Evolutionary conservation across 2,329 filamentous ascomycete species (phyloP).

Genomic region (Thelonectria blattea): DNA sequence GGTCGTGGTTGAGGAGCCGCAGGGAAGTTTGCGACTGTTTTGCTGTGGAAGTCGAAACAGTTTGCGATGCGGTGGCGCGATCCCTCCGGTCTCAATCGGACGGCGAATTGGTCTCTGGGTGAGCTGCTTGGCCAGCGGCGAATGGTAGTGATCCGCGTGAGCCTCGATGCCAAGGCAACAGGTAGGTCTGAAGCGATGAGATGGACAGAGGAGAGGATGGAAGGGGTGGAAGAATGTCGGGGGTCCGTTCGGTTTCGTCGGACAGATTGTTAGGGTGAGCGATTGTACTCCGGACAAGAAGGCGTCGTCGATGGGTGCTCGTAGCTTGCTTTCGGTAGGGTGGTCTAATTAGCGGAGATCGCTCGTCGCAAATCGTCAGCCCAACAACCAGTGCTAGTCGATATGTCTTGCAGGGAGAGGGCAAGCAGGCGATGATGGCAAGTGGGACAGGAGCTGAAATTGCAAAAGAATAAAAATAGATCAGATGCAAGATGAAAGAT

Average conservation of each 20-base stretch:
- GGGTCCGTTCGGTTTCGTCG: slow-evolving; percentile 18
- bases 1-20: slow-evolving; percentile 13
- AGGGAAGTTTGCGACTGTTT: slow-evolving; percentile 27
- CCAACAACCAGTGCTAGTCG: slow-evolving; percentile 11
- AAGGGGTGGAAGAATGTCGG: slow-evolving; percentile 10
- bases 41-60: slow-evolving; percentile 31
- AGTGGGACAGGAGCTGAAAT: background rate
- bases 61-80: slow-evolving; percentile 33
- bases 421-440: background rate
- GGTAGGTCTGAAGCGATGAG: slow-evolving; percentile 2
- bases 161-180: slow-evolving; percentile 16
- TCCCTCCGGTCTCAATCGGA: slow-evolving; percentile 24
- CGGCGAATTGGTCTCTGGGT: slow-evolving; percentile 20
- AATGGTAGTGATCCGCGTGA: slow-evolving; percentile 12
- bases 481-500: background rate
- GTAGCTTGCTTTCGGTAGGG: slow-evolving; percentile 20
- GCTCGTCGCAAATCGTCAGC: slow-evolving; percentile 24
- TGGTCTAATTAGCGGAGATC: slow-evolving; percentile 21
- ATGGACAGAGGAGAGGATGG: slow-evolving; percentile 9
- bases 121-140: slow-evolving; percentile 24
- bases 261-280: slow-evolving; percentile 19
- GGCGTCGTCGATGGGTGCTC: slow-evolving; percentile 19
- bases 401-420: slow-evolving; percentile 11
- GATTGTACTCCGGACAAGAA: slow-evolving; percentile 12
- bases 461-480: background rate